Evolutionary conservation across 2,329 filamentous ascomycete genomes (phyloP), one percentile per base, ranked within the genome.

Genomic region (Ophiostoma tasmaniense): DNA sequence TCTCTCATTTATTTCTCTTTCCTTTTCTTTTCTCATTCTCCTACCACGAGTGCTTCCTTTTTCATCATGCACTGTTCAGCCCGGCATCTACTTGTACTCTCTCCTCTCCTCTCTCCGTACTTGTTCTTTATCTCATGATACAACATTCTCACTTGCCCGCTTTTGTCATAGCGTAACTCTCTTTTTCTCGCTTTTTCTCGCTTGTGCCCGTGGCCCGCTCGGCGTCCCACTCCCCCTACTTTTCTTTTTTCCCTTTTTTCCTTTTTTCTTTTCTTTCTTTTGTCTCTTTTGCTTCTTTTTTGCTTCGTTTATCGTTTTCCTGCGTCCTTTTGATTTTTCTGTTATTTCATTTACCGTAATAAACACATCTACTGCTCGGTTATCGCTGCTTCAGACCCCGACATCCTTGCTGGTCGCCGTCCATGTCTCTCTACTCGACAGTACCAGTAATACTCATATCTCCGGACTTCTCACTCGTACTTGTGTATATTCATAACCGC

Each of bases 161-260:
- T 28, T 55, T 55, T n/a, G 50, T 55, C 50, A 55, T 55, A 55
- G 50, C 50, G 50, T 25, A 55, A 22, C 50, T 55, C 17, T 17
- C n/a, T 8, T 55, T 25, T 55, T 33, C 33, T 33, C 33, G 33
- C 33, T 33, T 13, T 55, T 55, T 55, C 50, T 55, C 50, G 50
- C 50, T 55, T 55, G 50, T 55, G 50, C 50, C 50, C 50, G 50
- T 55, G 50, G 50, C 50, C 50, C 50, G 50, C 50, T 55, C 22
- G n/a, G 50, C 50, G 50, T 55, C 50, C 50, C 50, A 55, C 50
- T 55, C 50, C 50, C n/a, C 50, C 50, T 25, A 25, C n/a, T 28
- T 25, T 55, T 55, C 25, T 13, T 25, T 25, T 50, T n/a, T 50
- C 45, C 22, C 22, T 52, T 22, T 55, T 25, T 25, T 25, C 2